Base-by-base conservation (phyloP, 441 rosid species). In the Codiaeum variegatum region DNA sequence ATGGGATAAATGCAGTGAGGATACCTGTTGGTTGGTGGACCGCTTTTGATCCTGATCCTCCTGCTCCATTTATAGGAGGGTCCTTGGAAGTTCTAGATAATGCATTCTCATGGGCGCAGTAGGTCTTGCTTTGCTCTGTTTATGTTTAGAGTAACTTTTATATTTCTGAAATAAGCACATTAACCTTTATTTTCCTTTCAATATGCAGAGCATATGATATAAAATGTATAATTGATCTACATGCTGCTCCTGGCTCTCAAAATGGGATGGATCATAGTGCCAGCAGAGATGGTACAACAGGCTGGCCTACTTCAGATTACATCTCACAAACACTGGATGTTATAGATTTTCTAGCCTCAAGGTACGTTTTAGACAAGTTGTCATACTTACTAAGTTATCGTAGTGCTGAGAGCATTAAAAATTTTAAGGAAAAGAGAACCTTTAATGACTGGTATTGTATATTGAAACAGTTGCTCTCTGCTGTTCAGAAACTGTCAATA, bases 11-110 rank as follows among this genome's bases (percentile, higher is more conserved):
- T 75, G 70, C 93, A 2, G 88, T 88, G 71, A 85, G 96, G 78
- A 87, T 90, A 46, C 96, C 96, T 24, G 87, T 90, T 67, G 93
- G 93, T 73, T 90, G 96, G 96, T 90, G 96, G 96, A 85, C 86
- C 82, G 90, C 89, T 73, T 87, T 68, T 70, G 96, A 90, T 83
- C 89, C 90, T 38, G 71, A 84, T 75, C 96, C 96, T 82, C 93
- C 93, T 12, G 79, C 84, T 36, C 93, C 96, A 40, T 90, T 81
- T 66, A 62, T 88, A 28, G 93, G 86, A 38, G 96, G 93, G 55
- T 73, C 85, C 31, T 78, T 90, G 80, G 88, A 86, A 78, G 90
- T 89, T 77, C 83, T 90, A 46, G 96, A 90, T 69, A 88, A 83
- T 67, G 93, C 93, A 23, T 86, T 90, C 75, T 78, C 83, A 23